Evolutionary conservation across 108 stramenopile genomes (phyloP).

Genomic region (Skeletonema marinoi): DNA sequence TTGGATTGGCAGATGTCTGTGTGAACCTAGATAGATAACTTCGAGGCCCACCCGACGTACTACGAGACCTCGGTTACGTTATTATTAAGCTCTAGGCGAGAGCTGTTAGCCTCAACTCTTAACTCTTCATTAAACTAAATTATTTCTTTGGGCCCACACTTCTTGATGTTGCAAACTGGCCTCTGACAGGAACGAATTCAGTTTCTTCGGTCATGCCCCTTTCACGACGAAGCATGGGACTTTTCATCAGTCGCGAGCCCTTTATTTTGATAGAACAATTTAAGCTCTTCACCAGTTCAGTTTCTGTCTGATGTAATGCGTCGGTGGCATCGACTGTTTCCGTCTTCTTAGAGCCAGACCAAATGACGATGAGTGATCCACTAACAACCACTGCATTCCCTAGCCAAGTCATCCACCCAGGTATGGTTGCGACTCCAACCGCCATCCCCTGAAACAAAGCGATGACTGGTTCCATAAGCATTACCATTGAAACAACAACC

Average conservation of each 20-base stretch:
- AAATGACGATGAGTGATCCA: slow-evolving; percentile 40
- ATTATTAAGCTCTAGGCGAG: not conserved
- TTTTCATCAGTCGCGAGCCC: slow-evolving; percentile 4
- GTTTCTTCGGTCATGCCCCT: slow-evolving; percentile 1
- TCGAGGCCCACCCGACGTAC: too few species aligned
- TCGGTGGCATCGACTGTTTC: slow-evolving; percentile 56
- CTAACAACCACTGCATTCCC: slow-evolving; percentile 34
- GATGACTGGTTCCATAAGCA: slow-evolving; percentile 49
- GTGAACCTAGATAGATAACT: too few species aligned
- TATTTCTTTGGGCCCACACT: not conserved
- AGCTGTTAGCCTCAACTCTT: not conserved
- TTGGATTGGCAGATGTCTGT: too few species aligned
- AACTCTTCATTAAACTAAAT: not conserved
- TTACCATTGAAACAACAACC: slow-evolving; percentile 57
- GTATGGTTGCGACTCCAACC: slow-evolving; percentile 31
- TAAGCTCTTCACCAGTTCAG: slow-evolving; percentile 4
- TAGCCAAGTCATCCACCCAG: slow-evolving; percentile 38
- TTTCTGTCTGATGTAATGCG: slow-evolving; percentile 31
- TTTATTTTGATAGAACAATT: slow-evolving; percentile 15
- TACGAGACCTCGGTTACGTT: too few species aligned
- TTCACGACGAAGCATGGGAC: slow-evolving; percentile 10
- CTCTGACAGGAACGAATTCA: slow-evolving; percentile 20
- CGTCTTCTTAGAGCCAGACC: slow-evolving; percentile 45
- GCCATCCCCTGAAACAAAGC: slow-evolving; percentile 33
- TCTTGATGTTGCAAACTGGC: not conserved